Evolutionary conservation across 345 rosid species (phyloP), one percentile per base, ranked within the genome.

Genomic region (Brassica rapa): DNA sequence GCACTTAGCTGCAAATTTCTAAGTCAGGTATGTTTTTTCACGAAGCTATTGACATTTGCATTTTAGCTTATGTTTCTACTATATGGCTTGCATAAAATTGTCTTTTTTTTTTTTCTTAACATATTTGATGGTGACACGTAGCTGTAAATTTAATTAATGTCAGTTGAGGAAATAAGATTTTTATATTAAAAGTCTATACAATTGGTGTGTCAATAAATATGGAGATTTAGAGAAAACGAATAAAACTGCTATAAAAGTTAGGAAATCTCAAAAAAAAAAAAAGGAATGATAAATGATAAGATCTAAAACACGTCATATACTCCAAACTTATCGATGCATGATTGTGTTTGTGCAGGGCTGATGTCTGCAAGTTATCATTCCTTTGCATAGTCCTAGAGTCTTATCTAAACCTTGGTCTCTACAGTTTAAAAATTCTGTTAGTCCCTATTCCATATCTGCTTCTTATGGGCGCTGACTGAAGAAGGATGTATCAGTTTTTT

Each of bases 1-100:
- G 97, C 89, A 94, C 98, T 72, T 94, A 90, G 93, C 43, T 83
- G 94, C 90, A 83, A 84, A 83, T 66, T 77, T 81, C 83, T 92
- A 83, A 79, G 75, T 77, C 82, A 86, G 86, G 87, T 84, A 87
- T 85, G 89, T 77, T 66, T 83, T 74, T 83, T 86, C 55, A 80
- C 89, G 80, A 87, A 86, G 84, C 27, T 24, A 37, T 37, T 55
- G 64, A 4, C 10, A 4, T 21, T 4, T 80, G 12, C 19, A 21
- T 32, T 9, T 43, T 37, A 46, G 55, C 2, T 32, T 6, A 0
- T 19, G 21, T 19, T 19, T 3, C 16, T 24, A 4, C 16, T 30
- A 4, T 29, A 21, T 21, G 23, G 12, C 8, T 49, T 30, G 16
- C 29, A 21, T 41, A 37, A 0, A 51, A 24, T 37, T 68, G 15